Evolutionary conservation across 2,329 filamentous ascomycete species (phyloP).

Genomic region (Cytospora leucostoma): DNA sequence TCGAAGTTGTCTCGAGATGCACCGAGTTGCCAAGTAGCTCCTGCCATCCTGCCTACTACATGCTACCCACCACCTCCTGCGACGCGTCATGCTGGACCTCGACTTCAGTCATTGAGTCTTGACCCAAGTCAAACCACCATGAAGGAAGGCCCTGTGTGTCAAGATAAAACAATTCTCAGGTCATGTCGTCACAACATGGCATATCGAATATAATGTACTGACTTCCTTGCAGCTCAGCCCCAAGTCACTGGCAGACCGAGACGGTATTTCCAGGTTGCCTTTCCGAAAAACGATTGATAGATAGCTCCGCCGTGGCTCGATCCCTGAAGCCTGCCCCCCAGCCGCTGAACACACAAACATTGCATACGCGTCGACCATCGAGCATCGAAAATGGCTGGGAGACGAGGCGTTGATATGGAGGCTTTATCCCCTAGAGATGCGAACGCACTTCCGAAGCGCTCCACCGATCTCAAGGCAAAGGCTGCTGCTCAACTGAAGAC

Average conservation of each 20-base stretch:
- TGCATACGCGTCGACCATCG: background rate
- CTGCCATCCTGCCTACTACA: background rate
- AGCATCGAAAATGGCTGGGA: slow-evolving; percentile 36
- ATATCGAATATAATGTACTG: slow-evolving; percentile 2
- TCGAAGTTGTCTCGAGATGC: background rate
- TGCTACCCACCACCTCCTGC: background rate
- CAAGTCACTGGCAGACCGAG: slow-evolving; percentile 13
- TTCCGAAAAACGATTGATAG: slow-evolving; percentile 1
- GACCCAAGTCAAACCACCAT: background rate
- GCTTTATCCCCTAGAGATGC: slow-evolving; percentile 66
- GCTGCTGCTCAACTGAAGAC: slow-evolving; percentile 55
- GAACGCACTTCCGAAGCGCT: slow-evolving; percentile 58
- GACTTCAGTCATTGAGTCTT: background rate
- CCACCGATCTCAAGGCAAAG: slow-evolving; percentile 56
- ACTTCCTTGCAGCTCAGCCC: slow-evolving; percentile 16
- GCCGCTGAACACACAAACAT: background rate
- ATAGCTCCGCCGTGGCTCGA: slow-evolving; percentile 18
- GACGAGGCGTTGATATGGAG: slow-evolving; percentile 56
- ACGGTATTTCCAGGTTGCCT: slow-evolving; percentile 4
- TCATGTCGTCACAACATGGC: background rate
- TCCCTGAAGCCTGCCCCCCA: background rate
- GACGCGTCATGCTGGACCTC: background rate
- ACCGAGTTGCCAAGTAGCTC: background rate
- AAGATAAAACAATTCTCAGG: background rate
- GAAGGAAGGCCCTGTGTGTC: background rate